These are phyloP conservation scores for Colletotrichum chlorophyti DNA, from an alignment of 2,329 filamentous ascomycete species.

Conservation along the genomic window DNA sequence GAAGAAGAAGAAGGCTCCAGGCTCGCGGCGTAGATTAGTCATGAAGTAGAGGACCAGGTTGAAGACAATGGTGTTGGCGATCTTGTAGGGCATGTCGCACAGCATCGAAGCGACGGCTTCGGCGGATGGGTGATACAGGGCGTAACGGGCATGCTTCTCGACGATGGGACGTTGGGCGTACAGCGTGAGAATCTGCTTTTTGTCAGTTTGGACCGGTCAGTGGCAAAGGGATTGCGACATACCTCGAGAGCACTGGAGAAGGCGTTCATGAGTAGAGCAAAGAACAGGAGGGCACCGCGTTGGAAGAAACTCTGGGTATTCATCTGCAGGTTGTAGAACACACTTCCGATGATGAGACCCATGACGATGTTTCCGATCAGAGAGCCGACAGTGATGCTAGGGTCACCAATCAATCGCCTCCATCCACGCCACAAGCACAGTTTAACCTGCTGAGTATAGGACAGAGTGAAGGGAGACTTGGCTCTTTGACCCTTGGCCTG, in stretches of 20 bases:
- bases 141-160: slow-evolving; percentile 87
- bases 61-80: slow-evolving; percentile 77
- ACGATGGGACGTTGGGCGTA: slow-evolving; percentile 92
- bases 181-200: slow-evolving; percentile 73
- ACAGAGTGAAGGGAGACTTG: slow-evolving; percentile 84
- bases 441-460: slow-evolving; percentile 74
- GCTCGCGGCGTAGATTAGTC: slow-evolving; percentile 77
- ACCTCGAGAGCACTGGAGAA: slow-evolving; percentile 81
- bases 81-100: slow-evolving; percentile 83
- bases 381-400: slow-evolving; percentile 73
- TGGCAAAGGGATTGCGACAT: slow-evolving; percentile 33
- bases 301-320: slow-evolving; percentile 78
- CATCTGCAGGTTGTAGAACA: slow-evolving; percentile 78
- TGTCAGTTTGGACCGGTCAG: slow-evolving; percentile 26
- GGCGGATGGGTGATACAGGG: slow-evolving; percentile 86
- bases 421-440: slow-evolving; percentile 86
- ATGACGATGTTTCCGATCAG: slow-evolving; percentile 77
- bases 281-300: slow-evolving; percentile 83
- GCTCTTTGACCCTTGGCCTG: slow-evolving; percentile 66
- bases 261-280: slow-evolving; percentile 85
- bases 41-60: slow-evolving; percentile 88
- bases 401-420: slow-evolving; percentile 78
- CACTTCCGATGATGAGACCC: slow-evolving; percentile 78
- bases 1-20: slow-evolving; percentile 86
- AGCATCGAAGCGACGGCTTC: slow-evolving; percentile 90